Conservation (phyloP, 2,329 filamentous ascomycete genomes). For the Phoma sp. region DNA sequence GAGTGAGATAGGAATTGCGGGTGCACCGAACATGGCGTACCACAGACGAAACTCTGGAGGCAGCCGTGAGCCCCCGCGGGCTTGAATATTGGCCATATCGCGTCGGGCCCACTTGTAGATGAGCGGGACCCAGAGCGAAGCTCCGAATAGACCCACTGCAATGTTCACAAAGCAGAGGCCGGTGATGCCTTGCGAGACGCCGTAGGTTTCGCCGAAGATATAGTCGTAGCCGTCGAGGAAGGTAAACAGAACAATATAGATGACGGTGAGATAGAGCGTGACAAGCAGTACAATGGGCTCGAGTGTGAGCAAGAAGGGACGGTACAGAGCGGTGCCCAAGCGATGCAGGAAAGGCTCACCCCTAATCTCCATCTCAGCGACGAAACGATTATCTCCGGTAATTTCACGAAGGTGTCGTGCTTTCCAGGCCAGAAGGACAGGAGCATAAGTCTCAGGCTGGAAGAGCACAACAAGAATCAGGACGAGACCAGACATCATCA, state of each 20-base stretch:
- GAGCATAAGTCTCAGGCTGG: constrained; percentile 31
- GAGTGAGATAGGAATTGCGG: constrained; percentile 57
- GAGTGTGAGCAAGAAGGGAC: constrained; percentile 52
- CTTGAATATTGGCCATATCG: constrained; percentile 51
- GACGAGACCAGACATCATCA: constrained; percentile 31
- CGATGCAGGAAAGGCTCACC: constrained; percentile 47
- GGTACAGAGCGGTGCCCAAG: constrained; percentile 47
- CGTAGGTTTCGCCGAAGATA: constrained; percentile 59
- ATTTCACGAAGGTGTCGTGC: constrained; percentile 36
- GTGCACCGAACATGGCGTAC: constrained; percentile 59
- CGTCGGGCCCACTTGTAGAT: constrained; percentile 54
- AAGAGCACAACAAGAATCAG: constrained; percentile 21
- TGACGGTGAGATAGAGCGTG: constrained; percentile 58
- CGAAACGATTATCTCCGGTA: constrained; percentile 51
- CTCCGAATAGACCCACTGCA: constrained; percentile 50
- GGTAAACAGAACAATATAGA: constrained; percentile 62
- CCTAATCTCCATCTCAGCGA: constrained; percentile 54
- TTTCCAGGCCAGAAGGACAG: constrained; percentile 41
- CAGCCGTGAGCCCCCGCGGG: constrained; percentile 48
- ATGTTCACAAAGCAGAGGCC: constrained; percentile 58
- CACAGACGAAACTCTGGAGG: constrained; percentile 62
- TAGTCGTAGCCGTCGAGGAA: constrained; percentile 60
- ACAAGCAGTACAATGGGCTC: constrained; percentile 57
- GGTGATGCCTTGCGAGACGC: constrained; percentile 52
- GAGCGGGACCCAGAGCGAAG: constrained; percentile 50